Conservation (phyloP, 2,329 filamentous ascomycete species). For the Nemania sp. region DNA sequence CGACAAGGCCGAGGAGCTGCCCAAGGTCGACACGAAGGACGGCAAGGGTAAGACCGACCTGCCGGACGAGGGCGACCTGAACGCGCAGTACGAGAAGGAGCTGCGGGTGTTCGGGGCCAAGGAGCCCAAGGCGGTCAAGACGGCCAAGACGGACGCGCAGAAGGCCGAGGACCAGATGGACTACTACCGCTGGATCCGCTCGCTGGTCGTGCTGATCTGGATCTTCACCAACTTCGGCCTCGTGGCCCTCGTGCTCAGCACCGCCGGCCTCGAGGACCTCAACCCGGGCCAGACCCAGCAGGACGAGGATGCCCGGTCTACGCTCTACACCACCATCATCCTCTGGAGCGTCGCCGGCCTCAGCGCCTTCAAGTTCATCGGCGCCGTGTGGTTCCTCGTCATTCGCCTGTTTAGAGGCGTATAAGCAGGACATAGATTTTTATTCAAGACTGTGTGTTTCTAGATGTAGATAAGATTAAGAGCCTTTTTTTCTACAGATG, state of each 20-base stretch:
- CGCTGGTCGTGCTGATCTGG: slow-evolving; percentile 89
- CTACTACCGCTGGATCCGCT: slow-evolving; percentile 96
- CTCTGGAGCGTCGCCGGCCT: slow-evolving; percentile 87
- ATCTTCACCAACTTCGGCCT: slow-evolving; percentile 95
- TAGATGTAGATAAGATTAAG: no score
- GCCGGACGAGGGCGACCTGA: slow-evolving; percentile 91
- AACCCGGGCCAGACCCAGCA: slow-evolving; percentile 49
- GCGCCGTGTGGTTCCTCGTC: slow-evolving; percentile 89
- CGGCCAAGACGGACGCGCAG: slow-evolving; percentile 54
- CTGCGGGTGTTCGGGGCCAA: slow-evolving; percentile 74
- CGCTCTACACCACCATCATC: slow-evolving; percentile 84
- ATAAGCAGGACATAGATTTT: no score
- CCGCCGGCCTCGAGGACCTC: slow-evolving; percentile 77
- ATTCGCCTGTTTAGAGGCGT: slow-evolving; percentile 81
- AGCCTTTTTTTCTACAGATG: no score
- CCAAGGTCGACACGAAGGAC: slow-evolving; percentile 85
- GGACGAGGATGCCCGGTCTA: slow-evolving; percentile 60
- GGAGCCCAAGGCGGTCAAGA: slow-evolving; percentile 70
- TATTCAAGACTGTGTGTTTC: no score
- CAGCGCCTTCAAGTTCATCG: slow-evolving; percentile 83
- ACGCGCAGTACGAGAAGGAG: slow-evolving; percentile 91
- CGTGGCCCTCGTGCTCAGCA: slow-evolving; percentile 81
- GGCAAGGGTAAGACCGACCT: slow-evolving; percentile 91
- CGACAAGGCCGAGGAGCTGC: slow-evolving; percentile 89
- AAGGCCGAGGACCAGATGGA: slow-evolving; percentile 87